Conservation (phyloP, 2,329 filamentous ascomycete genomes). For the Penicillium griseofulvum region DNA sequence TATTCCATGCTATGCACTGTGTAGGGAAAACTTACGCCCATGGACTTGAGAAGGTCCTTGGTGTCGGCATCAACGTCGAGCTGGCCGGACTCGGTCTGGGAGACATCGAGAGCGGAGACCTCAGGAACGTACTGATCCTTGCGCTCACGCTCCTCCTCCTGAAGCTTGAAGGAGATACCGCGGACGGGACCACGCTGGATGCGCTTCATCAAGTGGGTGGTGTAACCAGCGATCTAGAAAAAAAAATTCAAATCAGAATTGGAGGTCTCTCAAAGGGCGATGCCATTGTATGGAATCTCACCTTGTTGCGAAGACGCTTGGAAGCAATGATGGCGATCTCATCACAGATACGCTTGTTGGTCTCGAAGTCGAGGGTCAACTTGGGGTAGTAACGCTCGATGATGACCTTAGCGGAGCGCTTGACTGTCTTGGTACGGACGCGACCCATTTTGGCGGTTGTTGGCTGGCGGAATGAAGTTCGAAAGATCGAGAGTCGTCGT, state of each 20-base stretch:
- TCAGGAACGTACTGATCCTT: constrained; percentile 99
- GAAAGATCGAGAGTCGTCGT: constrained; percentile 9
- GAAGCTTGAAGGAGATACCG: constrained; percentile 99
- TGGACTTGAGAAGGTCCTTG: constrained; percentile 97
- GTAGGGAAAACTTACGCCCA: constrained; percentile 72
- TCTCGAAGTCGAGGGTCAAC: constrained; percentile 99
- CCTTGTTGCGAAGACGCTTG: constrained; percentile 99
- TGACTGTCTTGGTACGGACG: constrained; percentile 61
- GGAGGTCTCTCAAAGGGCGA: neutral
- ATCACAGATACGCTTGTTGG: constrained; percentile 99
- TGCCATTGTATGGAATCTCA: constrained; percentile 41
- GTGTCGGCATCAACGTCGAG: constrained; percentile 96
- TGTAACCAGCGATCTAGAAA: constrained; percentile 88
- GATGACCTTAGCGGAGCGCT: constrained; percentile 97
- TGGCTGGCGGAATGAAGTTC: constrained; percentile 35
- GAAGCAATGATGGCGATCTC: constrained; percentile 99
- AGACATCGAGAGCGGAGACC: constrained; percentile 97
- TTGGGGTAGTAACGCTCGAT: constrained; percentile 98
- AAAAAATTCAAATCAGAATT: constrained; percentile 6
- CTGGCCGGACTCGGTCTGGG: constrained; percentile 87
- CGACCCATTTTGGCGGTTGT: constrained; percentile 50
- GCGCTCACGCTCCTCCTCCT: constrained; percentile 99
- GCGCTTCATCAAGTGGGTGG: constrained; percentile 99
- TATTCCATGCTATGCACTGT: neutral
- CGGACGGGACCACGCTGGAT: constrained; percentile 99